These are phyloP conservation scores for Blastobotrys aristatus DNA, from an alignment of 1,139 yeast species.

Conservation along the genomic window DNA sequence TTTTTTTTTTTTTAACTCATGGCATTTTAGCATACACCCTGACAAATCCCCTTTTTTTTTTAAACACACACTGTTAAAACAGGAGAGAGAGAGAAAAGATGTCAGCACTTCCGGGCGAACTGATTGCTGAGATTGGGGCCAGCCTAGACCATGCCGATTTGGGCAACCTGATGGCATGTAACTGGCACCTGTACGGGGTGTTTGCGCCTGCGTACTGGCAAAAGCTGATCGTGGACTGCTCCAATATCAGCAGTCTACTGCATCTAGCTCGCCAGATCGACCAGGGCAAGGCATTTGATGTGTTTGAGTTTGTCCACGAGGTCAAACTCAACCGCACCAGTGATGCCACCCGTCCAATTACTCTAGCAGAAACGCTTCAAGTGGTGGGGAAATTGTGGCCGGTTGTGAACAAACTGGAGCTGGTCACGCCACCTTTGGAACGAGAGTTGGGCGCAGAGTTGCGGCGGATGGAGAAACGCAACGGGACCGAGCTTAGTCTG, in stretches of 20 bases:
- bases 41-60: not conserved
- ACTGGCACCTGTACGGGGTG: not conserved
- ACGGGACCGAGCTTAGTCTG: conserved; percentile 1
- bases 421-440: conserved; percentile 6
- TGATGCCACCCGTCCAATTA: not conserved
- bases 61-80: not conserved
- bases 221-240: not conserved
- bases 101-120: conserved; percentile 6
- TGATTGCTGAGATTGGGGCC: conserved; percentile 1
- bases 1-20: not conserved
- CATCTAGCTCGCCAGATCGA: not conserved
- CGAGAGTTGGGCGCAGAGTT: not conserved
- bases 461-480: not conserved
- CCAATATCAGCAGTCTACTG: conserved; percentile 5
- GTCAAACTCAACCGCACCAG: conserved; percentile 1
- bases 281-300: not conserved
- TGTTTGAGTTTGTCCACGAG: conserved; percentile 1
- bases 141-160: not conserved
- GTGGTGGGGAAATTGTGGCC: not conserved
- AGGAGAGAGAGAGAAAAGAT: not conserved
- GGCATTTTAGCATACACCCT: not conserved
- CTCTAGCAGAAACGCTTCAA: not conserved
- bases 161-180: conserved; percentile 1
- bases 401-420: not conserved
- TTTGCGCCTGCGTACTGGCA: conserved; percentile 8